phyloP scores from a whole-genome alignment of 2,329 filamentous ascomycete genomes.

The Epichloe bromicola region DNA sequence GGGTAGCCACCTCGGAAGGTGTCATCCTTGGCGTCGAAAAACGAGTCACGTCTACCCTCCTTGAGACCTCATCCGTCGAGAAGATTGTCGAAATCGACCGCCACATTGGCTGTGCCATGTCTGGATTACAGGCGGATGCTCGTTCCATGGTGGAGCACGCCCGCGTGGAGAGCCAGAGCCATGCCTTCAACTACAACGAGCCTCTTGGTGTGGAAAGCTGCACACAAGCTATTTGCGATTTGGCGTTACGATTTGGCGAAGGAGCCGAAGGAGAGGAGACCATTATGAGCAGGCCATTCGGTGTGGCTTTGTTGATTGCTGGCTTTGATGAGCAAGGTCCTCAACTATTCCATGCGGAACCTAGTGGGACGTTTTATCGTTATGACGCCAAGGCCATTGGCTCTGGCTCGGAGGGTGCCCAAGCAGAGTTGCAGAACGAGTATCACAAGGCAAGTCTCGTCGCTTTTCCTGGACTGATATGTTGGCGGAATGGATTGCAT shows the following conservation, averaged over 20 bases:
- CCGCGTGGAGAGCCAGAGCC: slow-evolving; percentile 91
- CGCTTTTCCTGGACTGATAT: neutral
- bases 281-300: slow-evolving; percentile 96
- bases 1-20: slow-evolving; percentile 87
- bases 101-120: slow-evolving; percentile 99
- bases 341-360: slow-evolving; percentile 94
- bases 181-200: slow-evolving; percentile 97
- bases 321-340: slow-evolving; percentile 96
- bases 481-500: neutral
- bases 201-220: slow-evolving; percentile 90
- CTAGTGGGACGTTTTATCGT: slow-evolving; percentile 94
- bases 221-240: slow-evolving; percentile 96
- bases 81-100: slow-evolving; percentile 99
- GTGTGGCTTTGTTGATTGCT: slow-evolving; percentile 90
- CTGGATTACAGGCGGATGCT: slow-evolving; percentile 90
- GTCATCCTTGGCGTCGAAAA: slow-evolving; percentile 97
- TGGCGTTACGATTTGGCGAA: slow-evolving; percentile 92
- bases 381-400: slow-evolving; percentile 99
- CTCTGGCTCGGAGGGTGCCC: slow-evolving; percentile 90
- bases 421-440: slow-evolving; percentile 96
- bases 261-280: slow-evolving; percentile 95
- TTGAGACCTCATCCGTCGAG: slow-evolving; percentile 95
- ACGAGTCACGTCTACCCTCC: slow-evolving; percentile 91
- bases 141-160: slow-evolving; percentile 97
- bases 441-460: slow-evolving; percentile 64